These are phyloP conservation scores for Ricinus communis DNA, from an alignment of 345 rosid genomes.

Conservation along the genomic window DNA sequence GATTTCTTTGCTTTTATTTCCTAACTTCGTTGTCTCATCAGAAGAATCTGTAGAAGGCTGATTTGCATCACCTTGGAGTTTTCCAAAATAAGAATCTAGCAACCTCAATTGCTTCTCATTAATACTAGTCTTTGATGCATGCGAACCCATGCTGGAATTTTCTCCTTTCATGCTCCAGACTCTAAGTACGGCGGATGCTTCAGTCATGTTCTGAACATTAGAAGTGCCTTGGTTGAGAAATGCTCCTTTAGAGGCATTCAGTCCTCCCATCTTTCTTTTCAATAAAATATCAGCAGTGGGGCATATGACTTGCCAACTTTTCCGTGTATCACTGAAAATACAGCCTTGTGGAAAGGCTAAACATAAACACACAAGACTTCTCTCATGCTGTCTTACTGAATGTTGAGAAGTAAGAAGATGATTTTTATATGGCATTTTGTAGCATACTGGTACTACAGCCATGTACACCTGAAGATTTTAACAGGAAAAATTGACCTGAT, in stretches of 20 bases:
- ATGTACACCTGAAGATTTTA: constrained; percentile 33
- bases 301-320: constrained; percentile 21
- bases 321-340: constrained; percentile 12
- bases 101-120: constrained; percentile 42
- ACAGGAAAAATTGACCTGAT: too few relatives aligned
- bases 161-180: constrained; percentile 25
- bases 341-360: constrained; percentile 14
- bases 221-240: constrained; percentile 16
- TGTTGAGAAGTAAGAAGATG: constrained; percentile 25
- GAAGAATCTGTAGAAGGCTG: constrained; percentile 24
- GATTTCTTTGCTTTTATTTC: constrained; percentile 20
- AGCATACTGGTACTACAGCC: constrained; percentile 51
- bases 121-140: constrained; percentile 30
- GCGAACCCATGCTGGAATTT: constrained; percentile 17
- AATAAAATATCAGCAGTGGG: constrained; percentile 17
- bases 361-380: constrained; percentile 25
- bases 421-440: constrained; percentile 40
- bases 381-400: constrained; percentile 20
- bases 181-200: constrained; percentile 7
- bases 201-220: constrained; percentile 21
- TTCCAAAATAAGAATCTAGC: constrained; percentile 72
- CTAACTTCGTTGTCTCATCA: constrained; percentile 8
- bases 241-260: constrained; percentile 8
- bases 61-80: constrained; percentile 32
- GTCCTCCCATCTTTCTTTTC: constrained; percentile 10